Conservation (phyloP, 2,329 filamentous ascomycete genomes). For the Aspergillus bombycis region DNA sequence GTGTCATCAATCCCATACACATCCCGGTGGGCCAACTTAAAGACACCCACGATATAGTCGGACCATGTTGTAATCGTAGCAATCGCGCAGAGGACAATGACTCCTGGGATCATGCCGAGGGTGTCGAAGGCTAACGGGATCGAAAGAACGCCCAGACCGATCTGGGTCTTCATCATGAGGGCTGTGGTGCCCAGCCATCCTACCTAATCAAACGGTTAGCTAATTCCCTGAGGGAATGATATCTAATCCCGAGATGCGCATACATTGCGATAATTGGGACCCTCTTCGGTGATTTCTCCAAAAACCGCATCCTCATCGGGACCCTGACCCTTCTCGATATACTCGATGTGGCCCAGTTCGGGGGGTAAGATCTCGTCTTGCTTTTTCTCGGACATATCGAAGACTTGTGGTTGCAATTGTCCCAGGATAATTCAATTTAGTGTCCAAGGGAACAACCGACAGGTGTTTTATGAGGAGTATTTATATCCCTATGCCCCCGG, state of each 20-base stretch:
- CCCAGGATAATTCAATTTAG: too few relatives aligned
- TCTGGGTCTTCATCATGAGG: constrained; percentile 44
- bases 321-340: neutral
- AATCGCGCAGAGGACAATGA: constrained; percentile 47
- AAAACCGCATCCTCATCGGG: neutral
- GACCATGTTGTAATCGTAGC: constrained; percentile 53
- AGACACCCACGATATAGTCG: constrained; percentile 50
- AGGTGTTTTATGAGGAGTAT: too few relatives aligned
- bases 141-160: constrained; percentile 53
- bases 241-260: too few relatives aligned
- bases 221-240: fast-evolving
- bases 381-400: neutral
- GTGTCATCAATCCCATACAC: constrained; percentile 63
- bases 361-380: too few relatives aligned
- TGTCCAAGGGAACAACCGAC: too few relatives aligned
- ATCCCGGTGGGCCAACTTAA: constrained; percentile 57
- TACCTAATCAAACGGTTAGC: neutral
- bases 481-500: too few relatives aligned
- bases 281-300: neutral
- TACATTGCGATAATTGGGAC: neutral
- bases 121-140: constrained; percentile 51
- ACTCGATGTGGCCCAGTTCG: neutral
- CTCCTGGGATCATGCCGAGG: constrained; percentile 53
- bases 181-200: neutral
- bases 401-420: neutral